Evolutionary conservation across 176 grass and related monocot species (phyloP), one percentile per base, ranked within the genome.

Genomic region (Zizania latifolia): DNA sequence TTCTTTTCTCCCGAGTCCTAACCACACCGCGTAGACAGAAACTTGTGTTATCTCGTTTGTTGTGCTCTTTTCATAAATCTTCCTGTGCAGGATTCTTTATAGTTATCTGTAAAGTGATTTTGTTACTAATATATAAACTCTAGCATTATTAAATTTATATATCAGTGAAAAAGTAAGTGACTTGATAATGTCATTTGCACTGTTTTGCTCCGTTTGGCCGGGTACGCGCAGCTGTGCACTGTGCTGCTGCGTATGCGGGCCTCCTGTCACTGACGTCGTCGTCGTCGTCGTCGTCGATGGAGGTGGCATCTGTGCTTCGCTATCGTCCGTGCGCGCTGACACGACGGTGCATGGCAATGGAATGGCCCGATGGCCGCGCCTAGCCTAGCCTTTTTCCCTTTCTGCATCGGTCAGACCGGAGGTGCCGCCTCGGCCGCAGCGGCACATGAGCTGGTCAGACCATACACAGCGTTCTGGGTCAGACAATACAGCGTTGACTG

Each of bases 391-490:
- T n/a, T 8, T 40, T 34, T 45, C 2, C 58, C 53, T 70, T 80
- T 70, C 48, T 32, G 55, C 78, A 61, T 70, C 77, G 44, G 19
- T 7, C 5, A 43, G 11, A 6, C 2, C 39, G 10, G 39, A 29
- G 63, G 46, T 69, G 22, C 27, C 32, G 51, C 27, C 27, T 43
- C 12, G 29, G 35, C 21, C 33, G 72, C 30, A 30, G 81, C 39
- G 39, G 62, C 81, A 69, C 63, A 61, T 69, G 72, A 61, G 81
- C 39, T 21, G 53, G 63, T 37, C 81, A 83, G 53, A 61, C 36
- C 23, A 17, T n/a, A 9, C 37, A 80, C 48, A 53, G 48, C 48
- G n/a, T n/a, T n/a, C n/a, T n/a, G 48, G 37, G 53, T 46, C 72
- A 76, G 39, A 70, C 39, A 26, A 22, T 26, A 13, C 72, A 76